Evolutionary conservation across 169 alveolate genomes (phyloP).

Genomic region (Cryptosporidium meleagridis): DNA sequence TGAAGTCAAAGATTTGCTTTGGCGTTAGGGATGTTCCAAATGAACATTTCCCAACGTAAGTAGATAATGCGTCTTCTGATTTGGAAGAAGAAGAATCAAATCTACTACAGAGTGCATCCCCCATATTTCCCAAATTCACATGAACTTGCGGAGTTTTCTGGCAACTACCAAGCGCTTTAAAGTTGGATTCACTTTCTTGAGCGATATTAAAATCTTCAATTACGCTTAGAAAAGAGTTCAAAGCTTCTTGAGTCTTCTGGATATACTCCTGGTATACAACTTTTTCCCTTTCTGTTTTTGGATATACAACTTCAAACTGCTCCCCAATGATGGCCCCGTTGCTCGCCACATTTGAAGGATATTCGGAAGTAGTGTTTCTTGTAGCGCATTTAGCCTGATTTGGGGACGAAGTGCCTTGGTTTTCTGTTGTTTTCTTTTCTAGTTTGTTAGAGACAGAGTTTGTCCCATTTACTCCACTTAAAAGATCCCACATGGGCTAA

Average conservation of each 20-base stretch:
- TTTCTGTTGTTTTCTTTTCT: neutral
- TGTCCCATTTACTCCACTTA: neutral
- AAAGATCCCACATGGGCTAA: slow-evolving; percentile 9
- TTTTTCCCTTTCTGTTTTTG: slow-evolving; percentile 3
- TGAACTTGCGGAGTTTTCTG: neutral
- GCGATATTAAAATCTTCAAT: slow-evolving; percentile 19
- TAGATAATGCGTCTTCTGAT: slow-evolving; percentile 1
- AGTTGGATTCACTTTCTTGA: slow-evolving; percentile 10
- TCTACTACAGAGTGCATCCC: slow-evolving; percentile 42
- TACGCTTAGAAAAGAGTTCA: neutral
- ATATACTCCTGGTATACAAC: neutral
- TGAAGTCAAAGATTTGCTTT: slow-evolving; percentile 37
- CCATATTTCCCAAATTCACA: slow-evolving; percentile 50
- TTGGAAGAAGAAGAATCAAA: slow-evolving; percentile 3
- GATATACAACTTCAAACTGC: neutral
- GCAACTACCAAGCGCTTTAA: slow-evolving; percentile 25
- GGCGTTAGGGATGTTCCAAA: slow-evolving; percentile 45
- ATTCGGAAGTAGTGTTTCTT: neutral
- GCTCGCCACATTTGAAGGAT: neutral
- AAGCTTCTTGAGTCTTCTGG: slow-evolving; percentile 15
- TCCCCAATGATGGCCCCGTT: slow-evolving; percentile 59
- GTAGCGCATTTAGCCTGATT: slow-evolving; percentile 1
- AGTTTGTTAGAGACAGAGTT: neutral
- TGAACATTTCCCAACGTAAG: slow-evolving; percentile 39
- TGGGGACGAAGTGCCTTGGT: neutral